Evolutionary conservation across 495 filamentous ascomycete species (phyloP), one percentile per base, ranked within the genome.

Genomic region (Staphylotrichum longicolle): DNA sequence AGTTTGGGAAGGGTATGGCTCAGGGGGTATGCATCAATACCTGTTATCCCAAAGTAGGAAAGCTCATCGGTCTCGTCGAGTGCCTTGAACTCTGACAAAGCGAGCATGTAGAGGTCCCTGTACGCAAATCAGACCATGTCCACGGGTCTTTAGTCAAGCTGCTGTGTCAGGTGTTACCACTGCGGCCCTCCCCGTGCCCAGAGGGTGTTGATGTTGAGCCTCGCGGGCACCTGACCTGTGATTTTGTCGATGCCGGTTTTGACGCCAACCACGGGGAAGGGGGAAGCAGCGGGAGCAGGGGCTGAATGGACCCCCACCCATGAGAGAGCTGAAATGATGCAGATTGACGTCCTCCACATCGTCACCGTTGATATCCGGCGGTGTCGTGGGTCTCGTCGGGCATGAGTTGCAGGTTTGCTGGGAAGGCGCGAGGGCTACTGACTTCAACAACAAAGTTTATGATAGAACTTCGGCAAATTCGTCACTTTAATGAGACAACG

Each of bases 41-140:
- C 82, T 52, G 78, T 66, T 40, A 84, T 67, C 49, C 74, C 67
- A 58, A 78, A 83, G 61, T 75, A 83, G 0, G 80, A 83, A 11
- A 72, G 56, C 63, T 75, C 69, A 54, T 78, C 69, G n/a, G 65
- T 71, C 60, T 80, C 75, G 41, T 72, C 48, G 44, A 62, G 66
- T 6, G 70, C 70, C 52, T 80, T 74, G 42, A 82, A 63, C n/a
- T 71, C 63, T 9, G 67, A 68, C 20, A 80, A 67, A 12, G 74
- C 76, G 54, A 75, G 75, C 32, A 83, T 74, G 67, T 78, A 79
- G 32, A 81, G 66, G 37, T 78, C 73, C 76, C 74, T 78, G 34
- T 33, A 4, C 10, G 50, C 62, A 49, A 59, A 65, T 66, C 53
- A 69, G 64, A 62, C 40, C 37, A 6, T 6, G 10, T 10, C 37